Evolutionary conservation across 2,329 filamentous ascomycete species (phyloP).

Genomic region (Akanthomyces dipterigenus): DNA sequence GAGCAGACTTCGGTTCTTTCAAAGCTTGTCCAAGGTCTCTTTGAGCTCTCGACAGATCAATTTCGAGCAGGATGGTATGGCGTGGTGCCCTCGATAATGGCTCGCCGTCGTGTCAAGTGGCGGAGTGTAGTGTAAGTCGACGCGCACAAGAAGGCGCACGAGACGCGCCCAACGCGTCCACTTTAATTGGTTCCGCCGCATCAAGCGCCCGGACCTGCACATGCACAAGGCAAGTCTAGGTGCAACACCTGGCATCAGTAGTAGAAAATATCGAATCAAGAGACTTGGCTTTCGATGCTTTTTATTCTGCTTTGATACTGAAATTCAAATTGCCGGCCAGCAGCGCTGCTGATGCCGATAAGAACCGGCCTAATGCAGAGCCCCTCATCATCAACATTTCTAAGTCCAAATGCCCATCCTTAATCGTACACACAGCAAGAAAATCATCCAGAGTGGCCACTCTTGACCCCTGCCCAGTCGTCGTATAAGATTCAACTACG

Average conservation of each 20-base stretch:
- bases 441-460: neutral
- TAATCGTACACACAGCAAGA: constrained; percentile 11
- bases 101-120: neutral
- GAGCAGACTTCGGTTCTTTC: neutral
- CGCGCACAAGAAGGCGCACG: neutral
- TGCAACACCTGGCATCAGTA: neutral
- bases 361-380: neutral
- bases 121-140: neutral
- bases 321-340: neutral
- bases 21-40: too few species aligned
- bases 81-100: neutral
- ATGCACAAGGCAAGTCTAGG: neutral
- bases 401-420: constrained; percentile 1
- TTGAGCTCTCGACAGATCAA: neutral
- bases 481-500: neutral
- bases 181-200: neutral
- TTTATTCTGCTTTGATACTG: neutral
- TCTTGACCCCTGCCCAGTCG: neutral
- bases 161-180: constrained; percentile 11
- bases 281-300: neutral
- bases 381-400: neutral
- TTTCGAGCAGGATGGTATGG: neutral
- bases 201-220: neutral
- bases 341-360: neutral
- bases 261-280: neutral